Percentiles rank a stretch among this genome's conserved stretches.
These are phyloP conservation scores for Mycena kentingensis DNA, from an alignment of 768 basidiomycete species.

Conservation along the genomic window DNA sequence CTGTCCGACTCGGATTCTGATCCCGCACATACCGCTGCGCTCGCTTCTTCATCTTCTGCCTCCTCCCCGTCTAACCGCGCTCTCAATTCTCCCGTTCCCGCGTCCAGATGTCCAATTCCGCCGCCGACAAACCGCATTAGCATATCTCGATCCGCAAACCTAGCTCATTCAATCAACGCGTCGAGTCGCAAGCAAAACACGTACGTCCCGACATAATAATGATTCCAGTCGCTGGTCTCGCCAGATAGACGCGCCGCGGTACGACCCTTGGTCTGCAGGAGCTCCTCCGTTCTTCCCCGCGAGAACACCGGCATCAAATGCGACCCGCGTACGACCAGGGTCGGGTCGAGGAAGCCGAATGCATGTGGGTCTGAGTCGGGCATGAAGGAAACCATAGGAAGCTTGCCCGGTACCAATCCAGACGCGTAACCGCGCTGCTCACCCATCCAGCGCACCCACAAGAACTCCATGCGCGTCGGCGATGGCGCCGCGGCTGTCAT, in stretches of 20 bases:
- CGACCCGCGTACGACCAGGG: constrained; percentile 30
- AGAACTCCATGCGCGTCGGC: constrained; percentile 25
- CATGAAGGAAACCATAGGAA: constrained; percentile 34
- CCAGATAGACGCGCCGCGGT: constrained; percentile 17
- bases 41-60: too few relatives aligned
- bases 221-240: constrained; percentile 31
- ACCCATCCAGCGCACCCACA: constrained; percentile 33
- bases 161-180: neutral
- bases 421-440: constrained; percentile 13
- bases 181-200: constrained; percentile 8
- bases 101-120: constrained; percentile 31
- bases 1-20: too few relatives aligned
- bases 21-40: too few relatives aligned
- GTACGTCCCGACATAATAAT: constrained; percentile 37
- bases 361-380: constrained; percentile 22
- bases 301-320: constrained; percentile 41
- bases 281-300: constrained; percentile 13
- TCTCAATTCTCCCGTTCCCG: too few relatives aligned
- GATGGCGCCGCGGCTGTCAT: neutral
- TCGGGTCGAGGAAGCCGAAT: constrained; percentile 45
- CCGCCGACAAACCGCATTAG: constrained; percentile 27
- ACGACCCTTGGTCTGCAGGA: constrained; percentile 2
- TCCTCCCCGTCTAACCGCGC: too few relatives aligned
- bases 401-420: constrained; percentile 21
- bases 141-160: constrained; percentile 31